phyloP scores from a whole-genome alignment of 2,329 filamentous ascomycete species.

The Pseudogymnoascus sp. region DNA sequence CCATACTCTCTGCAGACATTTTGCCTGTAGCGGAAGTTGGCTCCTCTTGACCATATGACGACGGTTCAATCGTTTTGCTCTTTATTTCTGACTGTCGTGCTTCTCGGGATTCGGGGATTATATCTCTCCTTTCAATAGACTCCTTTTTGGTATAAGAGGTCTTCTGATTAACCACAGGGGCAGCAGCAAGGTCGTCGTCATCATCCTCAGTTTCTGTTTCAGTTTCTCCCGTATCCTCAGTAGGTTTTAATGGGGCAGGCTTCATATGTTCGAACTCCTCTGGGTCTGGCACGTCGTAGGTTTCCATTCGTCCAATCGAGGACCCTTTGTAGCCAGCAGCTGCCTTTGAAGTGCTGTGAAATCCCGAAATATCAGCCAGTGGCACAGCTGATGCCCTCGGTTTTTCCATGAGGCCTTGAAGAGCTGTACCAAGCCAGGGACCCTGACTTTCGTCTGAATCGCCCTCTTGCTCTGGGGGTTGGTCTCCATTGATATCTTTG shows the following conservation, averaged over 20 bases:
- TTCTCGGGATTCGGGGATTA: constrained; percentile 14
- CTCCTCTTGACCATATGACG: neutral
- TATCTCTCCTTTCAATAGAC: neutral
- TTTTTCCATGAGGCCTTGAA: constrained; percentile 40
- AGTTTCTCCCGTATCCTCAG: constrained; percentile 11
- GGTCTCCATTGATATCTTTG: constrained; percentile 20
- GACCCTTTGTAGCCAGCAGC: constrained; percentile 1
- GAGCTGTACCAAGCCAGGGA: constrained; percentile 32
- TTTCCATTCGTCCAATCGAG: constrained; percentile 22
- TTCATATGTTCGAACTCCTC: neutral
- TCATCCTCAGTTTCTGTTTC: constrained; percentile 21
- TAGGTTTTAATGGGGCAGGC: neutral
- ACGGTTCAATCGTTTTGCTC: neutral
- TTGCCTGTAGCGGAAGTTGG: neutral
- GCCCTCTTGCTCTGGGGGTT: constrained; percentile 17
- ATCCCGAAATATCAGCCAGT: constrained; percentile 1
- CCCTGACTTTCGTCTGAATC: constrained; percentile 28
- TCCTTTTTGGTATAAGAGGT: neutral
- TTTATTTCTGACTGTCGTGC: constrained; percentile 21
- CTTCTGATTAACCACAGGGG: constrained; percentile 15
- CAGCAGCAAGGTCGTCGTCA: constrained; percentile 24
- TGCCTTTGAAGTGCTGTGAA: constrained; percentile 9
- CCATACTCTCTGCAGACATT: neutral
- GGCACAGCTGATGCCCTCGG: constrained; percentile 19
- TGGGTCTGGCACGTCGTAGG: constrained; percentile 16